A percentile compares a stretch with the other conserved stretches of the same genome.
Evolutionary conservation across 2,329 filamentous ascomycete species (phyloP).

Genomic region (Immersiporthe knoxdaviesiana): DNA sequence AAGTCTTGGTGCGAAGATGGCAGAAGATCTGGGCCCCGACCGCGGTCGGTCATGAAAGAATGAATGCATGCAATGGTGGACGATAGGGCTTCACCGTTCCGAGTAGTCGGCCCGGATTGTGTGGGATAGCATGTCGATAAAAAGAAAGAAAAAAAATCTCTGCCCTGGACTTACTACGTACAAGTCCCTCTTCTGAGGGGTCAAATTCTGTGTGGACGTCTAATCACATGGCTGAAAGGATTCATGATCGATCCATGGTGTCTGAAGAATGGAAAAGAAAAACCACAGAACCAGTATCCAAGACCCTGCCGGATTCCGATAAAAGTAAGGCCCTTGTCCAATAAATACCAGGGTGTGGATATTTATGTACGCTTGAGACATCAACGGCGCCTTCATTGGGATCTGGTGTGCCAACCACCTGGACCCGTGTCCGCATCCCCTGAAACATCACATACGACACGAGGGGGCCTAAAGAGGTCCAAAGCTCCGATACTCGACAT

Average conservation of each 20-base stretch:
- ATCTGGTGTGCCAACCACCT: slow-evolving; percentile 3
- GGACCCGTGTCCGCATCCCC: neutral
- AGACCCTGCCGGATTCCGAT: neutral
- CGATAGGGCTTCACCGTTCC: neutral
- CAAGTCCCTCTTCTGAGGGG: neutral
- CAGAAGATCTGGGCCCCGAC: neutral
- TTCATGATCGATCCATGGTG: neutral
- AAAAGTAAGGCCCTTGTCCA: neutral
- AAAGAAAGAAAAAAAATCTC: neutral
- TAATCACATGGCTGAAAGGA: neutral
- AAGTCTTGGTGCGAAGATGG: no score
- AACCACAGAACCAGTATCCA: neutral
- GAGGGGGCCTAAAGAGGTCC: neutral
- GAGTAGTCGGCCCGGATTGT: neutral
- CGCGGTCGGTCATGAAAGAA: neutral
- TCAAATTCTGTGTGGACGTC: neutral
- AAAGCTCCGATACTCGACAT: neutral
- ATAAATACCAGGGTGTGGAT: neutral
- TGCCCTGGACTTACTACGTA: no score
- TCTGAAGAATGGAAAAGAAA: neutral
- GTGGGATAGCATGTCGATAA: neutral
- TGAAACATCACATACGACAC: slow-evolving; percentile 1
- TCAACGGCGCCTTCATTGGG: neutral
- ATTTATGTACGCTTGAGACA: slow-evolving; percentile 5
- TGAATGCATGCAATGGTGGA: neutral